Percentiles rank a stretch among this genome's conserved stretches.
Conservation (phyloP, 2,329 filamentous ascomycete genomes). For the Neonectria sp. region DNA sequence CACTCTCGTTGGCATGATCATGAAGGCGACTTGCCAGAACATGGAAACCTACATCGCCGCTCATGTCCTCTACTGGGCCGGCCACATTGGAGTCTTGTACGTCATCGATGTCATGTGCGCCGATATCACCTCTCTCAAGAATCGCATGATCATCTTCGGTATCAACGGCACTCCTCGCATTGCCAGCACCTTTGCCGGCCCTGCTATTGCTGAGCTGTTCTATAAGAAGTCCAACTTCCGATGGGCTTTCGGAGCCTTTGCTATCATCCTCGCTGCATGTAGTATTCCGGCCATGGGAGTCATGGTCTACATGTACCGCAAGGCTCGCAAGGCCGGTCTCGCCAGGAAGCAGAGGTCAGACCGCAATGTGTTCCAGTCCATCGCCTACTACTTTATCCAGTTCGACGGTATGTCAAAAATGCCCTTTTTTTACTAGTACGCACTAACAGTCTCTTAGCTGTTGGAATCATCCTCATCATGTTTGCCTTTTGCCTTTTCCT, state of each 20-base stretch:
- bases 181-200: conserved; percentile 59
- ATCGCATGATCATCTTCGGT: conserved; percentile 61
- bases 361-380: conserved; percentile 61
- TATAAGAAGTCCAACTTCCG: conserved; percentile 43
- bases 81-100: conserved; percentile 60
- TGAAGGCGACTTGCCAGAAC: conserved; percentile 74
- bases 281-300: conserved; percentile 71
- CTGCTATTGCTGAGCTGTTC: conserved; percentile 43
- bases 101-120: conserved; percentile 60
- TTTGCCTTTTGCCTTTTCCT: conserved; percentile 67
- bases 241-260: conserved; percentile 71
- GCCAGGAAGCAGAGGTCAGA: conserved; percentile 51
- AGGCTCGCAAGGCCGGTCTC: conserved; percentile 67
- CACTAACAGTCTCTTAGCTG: conserved; percentile 60
- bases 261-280: conserved; percentile 74
- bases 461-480: conserved; percentile 68
- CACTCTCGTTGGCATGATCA: conserved; percentile 65
- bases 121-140: conserved; percentile 60
- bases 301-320: conserved; percentile 68
- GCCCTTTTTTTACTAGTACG: conserved; percentile 72
- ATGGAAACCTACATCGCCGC: conserved; percentile 73
- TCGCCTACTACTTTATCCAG: conserved; percentile 49
- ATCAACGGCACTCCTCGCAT: conserved; percentile 61
- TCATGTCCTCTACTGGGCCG: conserved; percentile 76
- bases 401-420: conserved; percentile 62